Evolutionary conservation across 768 basidiomycete genomes (phyloP).

Genomic region (Termitomyces sp.): DNA sequence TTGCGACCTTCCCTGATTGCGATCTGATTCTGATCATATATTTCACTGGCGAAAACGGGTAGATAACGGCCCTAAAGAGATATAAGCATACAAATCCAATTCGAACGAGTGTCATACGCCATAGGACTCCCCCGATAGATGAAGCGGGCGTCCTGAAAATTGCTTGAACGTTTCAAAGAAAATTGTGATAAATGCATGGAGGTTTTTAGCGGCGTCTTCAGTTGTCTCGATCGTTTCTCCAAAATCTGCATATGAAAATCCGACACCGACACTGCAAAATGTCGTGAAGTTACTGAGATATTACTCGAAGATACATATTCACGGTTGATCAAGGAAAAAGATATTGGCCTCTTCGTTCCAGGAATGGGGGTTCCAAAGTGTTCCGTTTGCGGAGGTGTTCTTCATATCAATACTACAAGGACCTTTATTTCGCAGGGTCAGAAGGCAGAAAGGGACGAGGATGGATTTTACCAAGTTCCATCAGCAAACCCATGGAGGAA

Average conservation of each 20-base stretch:
- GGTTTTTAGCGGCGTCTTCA: conserved; percentile 75
- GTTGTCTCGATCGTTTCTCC: conserved; percentile 70
- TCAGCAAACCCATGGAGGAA: conserved; percentile 58
- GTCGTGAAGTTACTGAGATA: not conserved
- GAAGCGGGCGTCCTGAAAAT: conserved; percentile 64
- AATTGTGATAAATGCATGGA: conserved; percentile 71
- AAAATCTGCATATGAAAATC: conserved; percentile 68
- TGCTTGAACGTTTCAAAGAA: conserved; percentile 79
- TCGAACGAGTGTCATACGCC: conserved; percentile 39
- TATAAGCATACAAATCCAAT: conserved; percentile 11
- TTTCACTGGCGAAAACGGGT: conserved; percentile 73
- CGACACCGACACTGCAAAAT: conserved; percentile 55
- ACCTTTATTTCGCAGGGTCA: conserved; percentile 16
- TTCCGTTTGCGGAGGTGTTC: conserved; percentile 52
- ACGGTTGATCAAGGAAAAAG: conserved; percentile 72
- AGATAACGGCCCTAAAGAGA: conserved; percentile 57
- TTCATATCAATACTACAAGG: conserved; percentile 53
- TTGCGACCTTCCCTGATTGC: conserved; percentile 44
- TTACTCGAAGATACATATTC: not conserved
- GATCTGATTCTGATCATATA: conserved; percentile 67
- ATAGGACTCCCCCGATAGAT: conserved; percentile 79
- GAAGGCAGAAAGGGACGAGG: not conserved
- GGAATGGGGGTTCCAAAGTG: conserved; percentile 58
- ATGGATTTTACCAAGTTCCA: conserved; percentile 61
- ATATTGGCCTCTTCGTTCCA: conserved; percentile 69